phyloP scores from a whole-genome alignment of 2,329 filamentous ascomycete genomes.

The Cladosporium sp. region DNA sequence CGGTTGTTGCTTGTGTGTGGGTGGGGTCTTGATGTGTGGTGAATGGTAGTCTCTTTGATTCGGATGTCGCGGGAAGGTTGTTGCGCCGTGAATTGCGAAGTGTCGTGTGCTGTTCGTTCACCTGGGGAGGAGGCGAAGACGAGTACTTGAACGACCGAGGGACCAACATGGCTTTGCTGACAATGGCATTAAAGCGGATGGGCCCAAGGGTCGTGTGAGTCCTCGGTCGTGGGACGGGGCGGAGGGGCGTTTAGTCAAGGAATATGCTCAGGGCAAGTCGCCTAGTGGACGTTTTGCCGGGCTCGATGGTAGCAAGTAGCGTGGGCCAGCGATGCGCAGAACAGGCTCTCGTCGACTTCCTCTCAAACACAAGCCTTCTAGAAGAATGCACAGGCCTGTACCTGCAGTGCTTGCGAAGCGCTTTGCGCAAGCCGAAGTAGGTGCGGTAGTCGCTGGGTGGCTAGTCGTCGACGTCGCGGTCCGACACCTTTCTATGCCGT shows the following conservation, averaged over 20 bases:
- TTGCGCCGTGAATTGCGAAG: slow-evolving; percentile 5
- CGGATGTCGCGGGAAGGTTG: background rate
- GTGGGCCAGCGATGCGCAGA: background rate
- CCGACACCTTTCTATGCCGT: slow-evolving; percentile 4
- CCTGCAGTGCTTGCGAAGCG: slow-evolving; percentile 10
- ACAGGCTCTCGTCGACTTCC: no score
- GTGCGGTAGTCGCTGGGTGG: background rate
- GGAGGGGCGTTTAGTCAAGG: slow-evolving; percentile 11
- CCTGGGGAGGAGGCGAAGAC: slow-evolving; percentile 29
- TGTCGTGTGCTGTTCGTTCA: slow-evolving; percentile 10
- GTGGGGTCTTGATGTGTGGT: slow-evolving; percentile 1
- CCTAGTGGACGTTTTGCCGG: slow-evolving; percentile 7
- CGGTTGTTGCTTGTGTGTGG: slow-evolving; percentile 11
- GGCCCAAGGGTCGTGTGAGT: slow-evolving; percentile 12
- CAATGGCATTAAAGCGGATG: slow-evolving; percentile 13
- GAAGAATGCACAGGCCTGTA: slow-evolving; percentile 13
- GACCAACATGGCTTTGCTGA: slow-evolving; percentile 37
- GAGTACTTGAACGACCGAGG: slow-evolving; percentile 43
- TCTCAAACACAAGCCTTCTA: slow-evolving; percentile 6
- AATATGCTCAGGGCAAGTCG: background rate
- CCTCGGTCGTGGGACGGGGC: slow-evolving; percentile 4
- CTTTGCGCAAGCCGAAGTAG: slow-evolving; percentile 10
- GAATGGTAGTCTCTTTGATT: background rate
- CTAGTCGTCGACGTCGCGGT: slow-evolving; percentile 12
- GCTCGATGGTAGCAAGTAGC: slow-evolving; percentile 5